Base-by-base conservation (phyloP, 441 rosid genomes). In the Breynia disticha region DNA sequence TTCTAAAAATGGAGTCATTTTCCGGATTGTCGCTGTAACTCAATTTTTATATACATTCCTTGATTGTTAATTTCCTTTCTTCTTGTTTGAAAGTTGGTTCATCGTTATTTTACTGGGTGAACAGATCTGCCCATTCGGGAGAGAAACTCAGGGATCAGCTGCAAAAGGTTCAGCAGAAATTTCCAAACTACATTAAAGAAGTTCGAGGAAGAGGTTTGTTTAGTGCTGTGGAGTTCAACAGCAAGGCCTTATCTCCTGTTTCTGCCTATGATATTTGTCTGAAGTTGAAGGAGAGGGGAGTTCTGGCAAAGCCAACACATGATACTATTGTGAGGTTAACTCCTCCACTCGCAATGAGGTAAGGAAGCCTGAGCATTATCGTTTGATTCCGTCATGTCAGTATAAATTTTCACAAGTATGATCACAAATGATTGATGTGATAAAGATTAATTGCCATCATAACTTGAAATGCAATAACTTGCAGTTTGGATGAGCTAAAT, bases 251-350 rank as follows among this genome's bases (percentile, higher is more conserved):
- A 54, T 83, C 69, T 28, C 86, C 98, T 0, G 79, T 79, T 67
- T 86, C 98, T 39, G 95, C 98, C 39, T 91, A 76, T 42, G 97
- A 86, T 68, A 77, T 91, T 58, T 91, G 95, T 71, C 80, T 88
- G 52, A 86, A 77, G 79, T 69, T 91, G 84, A 91, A 86, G 78
- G 97, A 77, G 46, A 80, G 94, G 65, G 95, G 98, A 66, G 67
- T 91, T 46, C 95, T 91, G 19, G 95, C 97, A 48, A 91, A 88
- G 76, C 95, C 98, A 5, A 88, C 97, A 0, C 97, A 91, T 63
- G 71, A 81, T 46, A 78, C 91, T 12, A 84, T 91, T 59, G 95
- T 91, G 54, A 83, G 97, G 62, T 74, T 91, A 70, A 88, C 97
- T 57, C 97, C 98, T 53, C 97, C 97, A 19, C 94, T 91, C 53